Evolutionary conservation across 2,329 filamentous ascomycete species (phyloP).

Genomic region (Fusarium anthophilum): DNA sequence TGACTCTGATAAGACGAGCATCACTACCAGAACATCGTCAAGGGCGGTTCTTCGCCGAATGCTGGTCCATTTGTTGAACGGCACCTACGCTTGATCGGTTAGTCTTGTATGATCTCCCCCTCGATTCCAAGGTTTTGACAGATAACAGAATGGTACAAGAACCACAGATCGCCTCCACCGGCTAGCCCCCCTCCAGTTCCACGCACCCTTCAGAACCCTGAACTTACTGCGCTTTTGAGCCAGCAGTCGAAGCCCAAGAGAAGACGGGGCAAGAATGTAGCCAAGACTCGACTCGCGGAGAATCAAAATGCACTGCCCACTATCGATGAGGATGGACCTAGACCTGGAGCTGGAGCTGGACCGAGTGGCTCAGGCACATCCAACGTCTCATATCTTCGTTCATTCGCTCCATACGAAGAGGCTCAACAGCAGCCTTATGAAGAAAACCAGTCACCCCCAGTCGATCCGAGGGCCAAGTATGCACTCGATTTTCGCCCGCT

Average conservation of each 20-base stretch:
- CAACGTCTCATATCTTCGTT: neutral
- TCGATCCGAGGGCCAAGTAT: neutral
- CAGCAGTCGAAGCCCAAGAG: conserved; percentile 1
- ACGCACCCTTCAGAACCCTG: neutral
- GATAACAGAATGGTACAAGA: conserved; percentile 25
- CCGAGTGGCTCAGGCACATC: neutral
- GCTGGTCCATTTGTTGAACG: conserved; percentile 48
- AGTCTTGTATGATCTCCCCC: neutral
- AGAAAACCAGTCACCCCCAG: neutral
- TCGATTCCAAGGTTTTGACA: neutral
- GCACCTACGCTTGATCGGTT: conserved; percentile 43
- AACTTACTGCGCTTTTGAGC: conserved; percentile 1
- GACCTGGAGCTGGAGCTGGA: neutral
- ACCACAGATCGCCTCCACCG: conserved; percentile 14
- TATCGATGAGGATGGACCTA: neutral
- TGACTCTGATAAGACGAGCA: conserved; percentile 55
- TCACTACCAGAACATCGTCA: conserved; percentile 55
- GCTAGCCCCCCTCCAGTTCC: neutral
- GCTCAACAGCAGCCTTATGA: neutral
- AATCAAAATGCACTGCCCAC: neutral
- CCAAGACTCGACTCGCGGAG: neutral
- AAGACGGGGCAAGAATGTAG: neutral
- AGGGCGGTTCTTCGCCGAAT: conserved; percentile 48
- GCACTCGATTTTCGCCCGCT: neutral
- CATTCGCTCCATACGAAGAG: neutral